Percentiles rank a stretch among this genome's conserved stretches.
These are phyloP conservation scores for Lanmaoa rubissima DNA, from an alignment of 768 basidiomycete species.

Conservation along the genomic window DNA sequence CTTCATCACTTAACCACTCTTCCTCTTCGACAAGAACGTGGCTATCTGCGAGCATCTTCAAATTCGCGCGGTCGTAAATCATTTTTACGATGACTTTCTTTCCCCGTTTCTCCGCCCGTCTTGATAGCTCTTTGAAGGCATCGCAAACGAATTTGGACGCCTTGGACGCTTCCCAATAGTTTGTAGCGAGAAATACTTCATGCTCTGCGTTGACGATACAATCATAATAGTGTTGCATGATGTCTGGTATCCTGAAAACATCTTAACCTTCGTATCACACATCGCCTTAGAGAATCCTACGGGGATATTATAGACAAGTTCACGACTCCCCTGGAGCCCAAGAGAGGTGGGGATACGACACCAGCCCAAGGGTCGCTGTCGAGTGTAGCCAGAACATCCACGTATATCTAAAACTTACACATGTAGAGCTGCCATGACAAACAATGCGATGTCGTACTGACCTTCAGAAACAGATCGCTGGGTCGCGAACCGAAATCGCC, in stretches of 20 bases:
- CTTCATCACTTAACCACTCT: constrained; percentile 43
- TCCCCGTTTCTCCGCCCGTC: constrained; percentile 41
- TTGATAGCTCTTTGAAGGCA: constrained; percentile 53
- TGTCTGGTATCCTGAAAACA: constrained; percentile 57
- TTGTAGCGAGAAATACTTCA: constrained; percentile 68
- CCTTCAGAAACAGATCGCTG: constrained; percentile 61
- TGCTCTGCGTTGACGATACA: constrained; percentile 58
- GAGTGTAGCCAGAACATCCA: constrained; percentile 57
- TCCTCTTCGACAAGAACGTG: constrained; percentile 46
- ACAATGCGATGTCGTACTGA: constrained; percentile 23
- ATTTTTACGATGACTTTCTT: constrained; percentile 60
- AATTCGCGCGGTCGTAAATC: constrained; percentile 66
- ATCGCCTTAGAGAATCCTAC: constrained; percentile 25
- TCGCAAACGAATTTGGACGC: constrained; percentile 49
- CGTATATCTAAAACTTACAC: constrained; percentile 47
- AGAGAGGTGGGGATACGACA: constrained; percentile 59
- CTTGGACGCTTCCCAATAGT: constrained; percentile 55
- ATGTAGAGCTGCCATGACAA: background rate
- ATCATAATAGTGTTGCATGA: constrained; percentile 66
- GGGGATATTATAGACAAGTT: constrained; percentile 61
- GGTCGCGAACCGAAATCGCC: constrained; percentile 54
- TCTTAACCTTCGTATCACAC: constrained; percentile 9
- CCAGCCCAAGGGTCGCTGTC: constrained; percentile 54
- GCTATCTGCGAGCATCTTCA: constrained; percentile 46
- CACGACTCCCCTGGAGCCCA: constrained; percentile 60